A percentile compares a stretch with the other conserved stretches of the same genome.
Conservation (phyloP, 805 yeast species). For the Zygoascus biomembranicola region DNA sequence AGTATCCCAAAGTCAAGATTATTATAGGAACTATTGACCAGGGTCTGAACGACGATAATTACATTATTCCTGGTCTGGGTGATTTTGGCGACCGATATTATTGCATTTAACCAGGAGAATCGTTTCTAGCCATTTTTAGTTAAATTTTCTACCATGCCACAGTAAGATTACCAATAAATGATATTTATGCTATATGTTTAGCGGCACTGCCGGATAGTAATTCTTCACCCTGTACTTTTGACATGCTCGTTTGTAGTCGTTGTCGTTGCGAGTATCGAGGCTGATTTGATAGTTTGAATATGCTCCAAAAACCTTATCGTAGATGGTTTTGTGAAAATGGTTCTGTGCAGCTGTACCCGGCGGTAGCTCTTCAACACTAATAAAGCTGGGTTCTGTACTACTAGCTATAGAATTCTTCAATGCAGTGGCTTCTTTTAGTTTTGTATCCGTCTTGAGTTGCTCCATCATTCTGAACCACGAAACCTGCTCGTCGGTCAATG, state of each 20-base stretch:
- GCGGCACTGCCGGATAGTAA: conserved; percentile 16
- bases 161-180: not conserved
- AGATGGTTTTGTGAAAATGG: not conserved
- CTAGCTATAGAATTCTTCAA: not conserved
- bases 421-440: not conserved
- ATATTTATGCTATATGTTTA: not conserved
- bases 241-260: conserved; percentile 1
- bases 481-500: conserved; percentile 20
- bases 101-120: conserved; percentile 50
- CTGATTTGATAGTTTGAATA: conserved; percentile 1
- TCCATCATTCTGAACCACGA: conserved; percentile 18
- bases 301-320: conserved; percentile 10
- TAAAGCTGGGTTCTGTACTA: not conserved
- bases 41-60: conserved; percentile 74
- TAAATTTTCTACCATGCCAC: not conserved
- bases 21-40: conserved; percentile 92
- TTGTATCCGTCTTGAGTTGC: not conserved
- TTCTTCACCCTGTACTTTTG: conserved; percentile 1
- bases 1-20: conserved; percentile 77
- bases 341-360: conserved; percentile 5
- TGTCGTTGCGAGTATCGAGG: conserved; percentile 10
- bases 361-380: conserved; percentile 9
- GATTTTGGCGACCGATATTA: conserved; percentile 98
- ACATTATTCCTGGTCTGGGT: conserved; percentile 90
- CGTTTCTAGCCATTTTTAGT: not conserved